Evolutionary conservation across 768 basidiomycete genomes (phyloP).

Genomic region (Artomyces pyxidatus): DNA sequence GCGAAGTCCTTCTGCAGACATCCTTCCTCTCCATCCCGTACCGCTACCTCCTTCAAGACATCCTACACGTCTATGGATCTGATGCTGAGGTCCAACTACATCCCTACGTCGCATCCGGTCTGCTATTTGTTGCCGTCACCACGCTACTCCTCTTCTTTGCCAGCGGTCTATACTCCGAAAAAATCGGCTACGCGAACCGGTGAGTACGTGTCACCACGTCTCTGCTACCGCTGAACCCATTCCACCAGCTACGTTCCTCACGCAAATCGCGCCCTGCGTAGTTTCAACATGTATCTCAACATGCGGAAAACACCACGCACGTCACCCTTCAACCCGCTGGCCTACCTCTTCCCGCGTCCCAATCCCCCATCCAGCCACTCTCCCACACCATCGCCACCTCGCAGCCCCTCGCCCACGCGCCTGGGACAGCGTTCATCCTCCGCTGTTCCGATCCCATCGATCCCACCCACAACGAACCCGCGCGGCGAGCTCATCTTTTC

Average conservation of each 20-base stretch:
- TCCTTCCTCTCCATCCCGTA: constrained; percentile 62
- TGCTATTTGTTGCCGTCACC: constrained; percentile 82
- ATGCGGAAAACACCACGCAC: constrained; percentile 73
- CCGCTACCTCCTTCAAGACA: constrained; percentile 37
- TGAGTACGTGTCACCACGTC: constrained; percentile 32
- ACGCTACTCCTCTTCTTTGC: constrained; percentile 93
- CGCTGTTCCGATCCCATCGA: constrained; percentile 55
- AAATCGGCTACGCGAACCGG: constrained; percentile 95
- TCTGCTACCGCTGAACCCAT: constrained; percentile 2
- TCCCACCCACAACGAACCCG: constrained; percentile 83
- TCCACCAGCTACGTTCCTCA: constrained; percentile 84
- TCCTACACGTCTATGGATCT: constrained; percentile 42
- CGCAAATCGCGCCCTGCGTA: constrained; percentile 84
- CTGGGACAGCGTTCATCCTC: constrained; percentile 32
- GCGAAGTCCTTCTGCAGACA: constrained; percentile 66
- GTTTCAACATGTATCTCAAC: constrained; percentile 96
- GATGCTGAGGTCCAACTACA: constrained; percentile 41
- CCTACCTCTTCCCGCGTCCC: constrained; percentile 50
- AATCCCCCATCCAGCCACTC: constrained; percentile 20
- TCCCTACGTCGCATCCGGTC: constrained; percentile 69
- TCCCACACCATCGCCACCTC: constrained; percentile 25
- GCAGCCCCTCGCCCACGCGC: constrained; percentile 28
- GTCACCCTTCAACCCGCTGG: constrained; percentile 45
- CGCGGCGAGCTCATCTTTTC: constrained; percentile 97
- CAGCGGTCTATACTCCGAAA: constrained; percentile 92